These are phyloP conservation scores for Achlya hypogyna DNA, from an alignment of 352 stramenopile species.

Conservation along the genomic window DNA sequence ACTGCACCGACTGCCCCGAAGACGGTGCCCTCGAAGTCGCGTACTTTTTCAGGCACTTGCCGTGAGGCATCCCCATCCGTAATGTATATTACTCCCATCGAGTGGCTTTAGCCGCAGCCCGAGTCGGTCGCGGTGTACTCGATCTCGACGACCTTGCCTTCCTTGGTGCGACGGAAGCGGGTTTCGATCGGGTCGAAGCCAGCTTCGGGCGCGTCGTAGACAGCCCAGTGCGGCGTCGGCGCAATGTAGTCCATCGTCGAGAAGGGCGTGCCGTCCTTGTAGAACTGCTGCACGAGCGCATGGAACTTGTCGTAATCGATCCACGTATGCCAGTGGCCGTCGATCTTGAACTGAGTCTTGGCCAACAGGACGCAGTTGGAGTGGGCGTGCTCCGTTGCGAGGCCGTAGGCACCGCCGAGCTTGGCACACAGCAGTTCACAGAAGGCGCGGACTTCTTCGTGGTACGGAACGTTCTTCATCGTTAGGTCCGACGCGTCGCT, in stretches of 20 bases:
- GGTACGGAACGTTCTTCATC: constrained; percentile 97
- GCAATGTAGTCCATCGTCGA: constrained; percentile 91
- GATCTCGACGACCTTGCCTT: constrained; percentile 81
- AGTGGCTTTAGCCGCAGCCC: constrained; percentile 51
- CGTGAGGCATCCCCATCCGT: not conserved
- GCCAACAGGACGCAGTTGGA: constrained; percentile 94
- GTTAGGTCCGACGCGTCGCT: constrained; percentile 96
- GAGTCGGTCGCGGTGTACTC: constrained; percentile 77
- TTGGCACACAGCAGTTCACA: constrained; percentile 70
- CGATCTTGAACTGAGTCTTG: constrained; percentile 80
- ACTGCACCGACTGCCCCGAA: constrained; percentile 89
- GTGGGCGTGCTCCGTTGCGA: constrained; percentile 94
- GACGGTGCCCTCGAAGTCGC: constrained; percentile 86
- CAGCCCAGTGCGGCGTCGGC: constrained; percentile 90
- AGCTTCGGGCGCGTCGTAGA: constrained; percentile 92
- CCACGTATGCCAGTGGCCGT: constrained; percentile 96
- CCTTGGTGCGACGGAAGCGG: constrained; percentile 78
- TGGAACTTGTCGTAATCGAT: constrained; percentile 98
- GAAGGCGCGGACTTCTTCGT: constrained; percentile 94
- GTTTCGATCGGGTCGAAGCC: constrained; percentile 96
- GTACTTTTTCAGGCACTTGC: constrained; percentile 81
- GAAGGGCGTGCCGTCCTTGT: constrained; percentile 81
- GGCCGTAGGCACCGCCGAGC: constrained; percentile 82
- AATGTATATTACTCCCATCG: not conserved
- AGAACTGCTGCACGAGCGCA: constrained; percentile 59